These are phyloP conservation scores for Ascosphaera apis DNA, from an alignment of 2,329 filamentous ascomycete genomes.

Conservation along the genomic window DNA sequence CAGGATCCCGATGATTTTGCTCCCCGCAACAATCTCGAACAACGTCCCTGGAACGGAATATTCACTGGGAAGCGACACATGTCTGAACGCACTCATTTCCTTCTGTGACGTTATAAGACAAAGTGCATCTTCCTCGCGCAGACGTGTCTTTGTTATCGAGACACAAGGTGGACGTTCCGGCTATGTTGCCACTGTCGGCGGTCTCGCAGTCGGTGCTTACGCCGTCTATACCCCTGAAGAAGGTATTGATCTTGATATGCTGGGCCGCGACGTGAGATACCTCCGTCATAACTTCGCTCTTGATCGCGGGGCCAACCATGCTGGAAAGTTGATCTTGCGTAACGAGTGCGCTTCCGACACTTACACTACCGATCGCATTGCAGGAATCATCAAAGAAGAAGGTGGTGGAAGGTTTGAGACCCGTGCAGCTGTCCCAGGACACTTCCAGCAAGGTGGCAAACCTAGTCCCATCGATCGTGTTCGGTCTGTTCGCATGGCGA, in stretches of 20 bases:
- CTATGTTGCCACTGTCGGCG: slow-evolving; percentile 77
- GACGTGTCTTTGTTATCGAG: slow-evolving; percentile 92
- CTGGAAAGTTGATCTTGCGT: slow-evolving; percentile 78
- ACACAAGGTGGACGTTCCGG: slow-evolving; percentile 89
- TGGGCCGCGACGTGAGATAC: slow-evolving; percentile 71
- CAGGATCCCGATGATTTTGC: slow-evolving; percentile 72
- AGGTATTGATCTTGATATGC: slow-evolving; percentile 80
- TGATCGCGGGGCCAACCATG: slow-evolving; percentile 70
- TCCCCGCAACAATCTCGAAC: slow-evolving; percentile 96
- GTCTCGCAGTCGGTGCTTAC: slow-evolving; percentile 67
- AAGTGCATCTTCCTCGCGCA: slow-evolving; percentile 77
- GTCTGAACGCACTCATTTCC: slow-evolving; percentile 76
- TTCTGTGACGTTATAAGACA: slow-evolving; percentile 98
- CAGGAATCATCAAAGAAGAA: slow-evolving; percentile 87
- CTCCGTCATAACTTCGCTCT: slow-evolving; percentile 64
- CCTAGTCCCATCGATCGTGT: slow-evolving; percentile 93
- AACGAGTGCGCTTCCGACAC: slow-evolving; percentile 85
- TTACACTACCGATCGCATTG: slow-evolving; percentile 81
- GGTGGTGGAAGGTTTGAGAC: slow-evolving; percentile 81
- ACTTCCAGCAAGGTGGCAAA: slow-evolving; percentile 83
- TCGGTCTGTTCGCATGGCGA: slow-evolving; percentile 71
- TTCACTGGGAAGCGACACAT: slow-evolving; percentile 88
- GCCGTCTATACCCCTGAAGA: slow-evolving; percentile 96
- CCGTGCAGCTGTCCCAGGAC: slow-evolving; percentile 72
- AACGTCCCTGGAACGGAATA: slow-evolving; percentile 97